These are phyloP conservation scores for Globisporangium apiculatum DNA, from an alignment of 352 stramenopile genomes.

Conservation along the genomic window DNA sequence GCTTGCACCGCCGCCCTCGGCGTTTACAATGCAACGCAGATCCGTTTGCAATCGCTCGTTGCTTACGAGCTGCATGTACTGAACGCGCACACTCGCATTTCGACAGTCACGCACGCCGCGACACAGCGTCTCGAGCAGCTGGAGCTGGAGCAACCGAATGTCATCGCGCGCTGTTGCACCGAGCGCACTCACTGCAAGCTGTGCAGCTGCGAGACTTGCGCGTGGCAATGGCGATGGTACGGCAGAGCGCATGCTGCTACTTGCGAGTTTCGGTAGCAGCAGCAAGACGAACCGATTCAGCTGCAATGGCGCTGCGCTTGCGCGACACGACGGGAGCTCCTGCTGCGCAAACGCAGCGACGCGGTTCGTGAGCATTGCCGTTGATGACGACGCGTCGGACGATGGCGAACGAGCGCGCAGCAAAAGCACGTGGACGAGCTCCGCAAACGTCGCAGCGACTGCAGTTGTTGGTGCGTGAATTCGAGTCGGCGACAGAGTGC, in stretches of 20 bases:
- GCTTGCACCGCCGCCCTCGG: conserved; percentile 3
- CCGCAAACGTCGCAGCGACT: conserved; percentile 29
- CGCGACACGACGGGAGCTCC: conserved; percentile 35
- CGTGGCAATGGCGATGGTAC: background rate
- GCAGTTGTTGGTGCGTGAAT: conserved; percentile 6
- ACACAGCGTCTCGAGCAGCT: conserved; percentile 42
- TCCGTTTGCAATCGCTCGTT: conserved; percentile 45
- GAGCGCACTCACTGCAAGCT: conserved; percentile 36
- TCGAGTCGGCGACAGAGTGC: background rate
- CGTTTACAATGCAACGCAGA: conserved; percentile 26
- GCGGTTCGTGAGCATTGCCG: conserved; percentile 9
- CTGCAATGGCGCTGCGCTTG: conserved; percentile 17
- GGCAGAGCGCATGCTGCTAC: background rate
- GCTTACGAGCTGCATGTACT: conserved; percentile 16
- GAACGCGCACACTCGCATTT: too few relatives aligned
- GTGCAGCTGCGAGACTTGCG: conserved; percentile 19
- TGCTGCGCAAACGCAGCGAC: conserved; percentile 37
- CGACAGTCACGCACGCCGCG: too few relatives aligned
- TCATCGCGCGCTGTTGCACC: conserved; percentile 20
- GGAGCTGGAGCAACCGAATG: conserved; percentile 41
- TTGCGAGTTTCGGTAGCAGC: conserved; percentile 36
- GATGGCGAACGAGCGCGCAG: conserved; percentile 8
- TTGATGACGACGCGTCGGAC: conserved; percentile 4
- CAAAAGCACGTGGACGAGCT: conserved; percentile 36
- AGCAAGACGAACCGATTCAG: conserved; percentile 52